Percentiles rank a stretch among this genome's conserved stretches.
Evolutionary conservation across 192 early-diverging fungal species (phyloP).

Genomic region (Backusella psychrophila): DNA sequence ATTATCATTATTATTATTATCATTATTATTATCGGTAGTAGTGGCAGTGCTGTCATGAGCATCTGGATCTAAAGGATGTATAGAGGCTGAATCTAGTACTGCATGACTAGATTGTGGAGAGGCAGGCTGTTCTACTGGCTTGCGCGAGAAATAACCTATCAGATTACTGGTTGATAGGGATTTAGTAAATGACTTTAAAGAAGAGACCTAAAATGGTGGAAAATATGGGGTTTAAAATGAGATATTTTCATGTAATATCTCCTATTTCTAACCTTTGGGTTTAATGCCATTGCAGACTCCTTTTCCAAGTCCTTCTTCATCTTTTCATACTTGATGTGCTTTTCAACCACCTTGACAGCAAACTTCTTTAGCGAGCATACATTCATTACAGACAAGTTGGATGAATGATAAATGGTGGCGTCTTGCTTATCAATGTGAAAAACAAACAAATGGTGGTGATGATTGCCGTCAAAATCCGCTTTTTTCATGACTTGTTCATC

Average conservation of each 20-base stretch:
- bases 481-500: constrained; percentile 7
- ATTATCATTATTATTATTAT: neutral
- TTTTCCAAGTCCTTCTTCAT: neutral
- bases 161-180: constrained; percentile 30
- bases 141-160: constrained; percentile 18
- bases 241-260: neutral
- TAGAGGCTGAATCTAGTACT: neutral
- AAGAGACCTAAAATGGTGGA: neutral
- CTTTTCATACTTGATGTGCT: neutral
- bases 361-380: constrained; percentile 32
- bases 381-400: constrained; percentile 13
- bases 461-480: neutral
- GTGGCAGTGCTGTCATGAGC: neutral
- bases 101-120: neutral
- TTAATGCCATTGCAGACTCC: neutral
- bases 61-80: neutral
- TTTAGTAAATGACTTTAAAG: constrained; percentile 23
- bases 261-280: constrained; percentile 18
- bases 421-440: constrained; percentile 15
- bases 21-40: neutral
- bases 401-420: constrained; percentile 22
- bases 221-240: neutral
- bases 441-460: constrained; percentile 16
- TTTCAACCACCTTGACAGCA: constrained; percentile 13
- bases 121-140: neutral